Evolutionary conservation across 805 yeast genomes (phyloP).

Genomic region (Lipomyces anomalus): DNA sequence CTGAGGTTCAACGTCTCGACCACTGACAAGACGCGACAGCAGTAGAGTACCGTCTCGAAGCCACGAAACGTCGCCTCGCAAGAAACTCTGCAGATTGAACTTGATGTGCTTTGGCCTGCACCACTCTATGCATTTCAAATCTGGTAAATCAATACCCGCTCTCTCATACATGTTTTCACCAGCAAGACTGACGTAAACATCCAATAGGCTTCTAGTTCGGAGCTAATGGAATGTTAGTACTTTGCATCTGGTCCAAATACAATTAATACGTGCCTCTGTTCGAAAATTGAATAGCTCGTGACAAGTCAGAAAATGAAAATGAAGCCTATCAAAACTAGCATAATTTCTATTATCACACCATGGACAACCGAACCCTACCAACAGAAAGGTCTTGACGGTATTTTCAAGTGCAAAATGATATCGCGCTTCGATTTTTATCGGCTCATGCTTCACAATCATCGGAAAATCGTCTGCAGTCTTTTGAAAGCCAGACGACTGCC

Average conservation of each 20-base stretch:
- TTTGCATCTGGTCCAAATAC: no score
- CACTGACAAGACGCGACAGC: not conserved
- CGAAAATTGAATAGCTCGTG: slow-evolving; percentile 17
- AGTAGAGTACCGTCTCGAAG: slow-evolving; percentile 9
- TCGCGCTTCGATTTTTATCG: slow-evolving; percentile 10
- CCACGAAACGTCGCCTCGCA: slow-evolving; percentile 17
- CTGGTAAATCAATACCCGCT: slow-evolving; percentile 11
- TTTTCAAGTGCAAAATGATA: slow-evolving; percentile 15
- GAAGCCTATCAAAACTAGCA: slow-evolving; percentile 8
- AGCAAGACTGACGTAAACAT: slow-evolving; percentile 11
- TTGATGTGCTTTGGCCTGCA: slow-evolving; percentile 8
- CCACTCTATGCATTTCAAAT: slow-evolving; percentile 13
- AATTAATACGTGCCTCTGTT: no score
- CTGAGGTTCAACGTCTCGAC: no score
- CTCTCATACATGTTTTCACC: slow-evolving; percentile 19
- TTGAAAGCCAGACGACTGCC: not conserved
- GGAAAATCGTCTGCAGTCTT: not conserved
- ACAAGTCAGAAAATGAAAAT: slow-evolving; percentile 16
- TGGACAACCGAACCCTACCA: slow-evolving; percentile 18
- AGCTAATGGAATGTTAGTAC: no score
- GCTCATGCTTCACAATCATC: not conserved
- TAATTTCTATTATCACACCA: slow-evolving; percentile 15
- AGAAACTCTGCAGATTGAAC: slow-evolving; percentile 7
- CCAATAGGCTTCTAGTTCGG: slow-evolving; percentile 13
- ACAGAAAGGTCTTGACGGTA: slow-evolving; percentile 11